Evolutionary conservation across 2,329 filamentous ascomycete species (phyloP).

Genomic region (Colletotrichum scovillei): DNA sequence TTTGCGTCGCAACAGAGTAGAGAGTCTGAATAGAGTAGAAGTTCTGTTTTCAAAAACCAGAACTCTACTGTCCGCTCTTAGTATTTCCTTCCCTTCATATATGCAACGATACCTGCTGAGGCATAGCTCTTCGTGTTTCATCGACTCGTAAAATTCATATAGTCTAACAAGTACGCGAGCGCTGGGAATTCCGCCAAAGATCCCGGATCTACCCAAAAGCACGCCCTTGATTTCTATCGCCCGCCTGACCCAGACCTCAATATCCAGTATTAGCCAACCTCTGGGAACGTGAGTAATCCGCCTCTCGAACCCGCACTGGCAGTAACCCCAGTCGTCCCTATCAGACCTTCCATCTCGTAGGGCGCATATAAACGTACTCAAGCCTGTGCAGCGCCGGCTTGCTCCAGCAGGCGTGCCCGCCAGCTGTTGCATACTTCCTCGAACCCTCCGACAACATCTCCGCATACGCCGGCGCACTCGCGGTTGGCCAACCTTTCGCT

Average conservation of each 20-base stretch:
- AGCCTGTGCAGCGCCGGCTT: constrained; percentile 63
- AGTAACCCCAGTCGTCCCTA: neutral
- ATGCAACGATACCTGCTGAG: neutral
- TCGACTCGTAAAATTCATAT: constrained; percentile 34
- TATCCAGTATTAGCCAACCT: constrained; percentile 3
- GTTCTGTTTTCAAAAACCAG: neutral
- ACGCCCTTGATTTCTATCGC: neutral
- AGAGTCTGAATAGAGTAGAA: no score
- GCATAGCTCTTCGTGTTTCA: constrained; percentile 5
- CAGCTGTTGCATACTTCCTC: constrained; percentile 90
- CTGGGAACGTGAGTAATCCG: neutral
- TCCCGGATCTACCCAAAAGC: constrained; percentile 6
- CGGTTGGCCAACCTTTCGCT: constrained; percentile 78
- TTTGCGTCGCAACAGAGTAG: neutral
- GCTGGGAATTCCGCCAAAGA: neutral
- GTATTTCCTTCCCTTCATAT: neutral
- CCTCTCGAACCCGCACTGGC: neutral
- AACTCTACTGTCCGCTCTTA: no score
- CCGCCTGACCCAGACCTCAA: neutral
- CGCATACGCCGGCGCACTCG: constrained; percentile 86
- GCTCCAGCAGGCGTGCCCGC: constrained; percentile 79
- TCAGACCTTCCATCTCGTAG: neutral
- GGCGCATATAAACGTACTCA: constrained; percentile 34
- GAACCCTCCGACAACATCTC: constrained; percentile 91
- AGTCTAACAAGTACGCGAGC: constrained; percentile 16